Evolutionary conservation across 257 asterid genomes (phyloP).

Genomic region (Echites panduratus): DNA sequence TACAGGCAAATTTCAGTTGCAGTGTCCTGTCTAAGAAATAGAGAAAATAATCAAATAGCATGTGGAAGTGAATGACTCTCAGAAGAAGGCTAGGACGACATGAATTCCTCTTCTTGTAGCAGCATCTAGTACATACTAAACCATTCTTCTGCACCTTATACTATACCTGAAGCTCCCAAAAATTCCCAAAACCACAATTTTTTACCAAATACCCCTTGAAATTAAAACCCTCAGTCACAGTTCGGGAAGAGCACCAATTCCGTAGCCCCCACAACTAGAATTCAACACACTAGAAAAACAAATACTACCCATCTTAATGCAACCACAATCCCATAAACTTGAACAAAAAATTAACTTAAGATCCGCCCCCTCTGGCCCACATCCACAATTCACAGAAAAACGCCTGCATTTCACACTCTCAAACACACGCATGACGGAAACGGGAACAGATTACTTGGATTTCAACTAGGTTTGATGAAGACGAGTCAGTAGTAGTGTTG

Average conservation of each 20-base stretch:
- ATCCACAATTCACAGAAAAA: background rate
- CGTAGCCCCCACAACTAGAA: background rate
- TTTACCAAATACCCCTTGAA: background rate
- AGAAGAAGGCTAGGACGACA: background rate
- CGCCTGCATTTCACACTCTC: background rate
- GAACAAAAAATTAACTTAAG: background rate
- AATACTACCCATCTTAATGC: background rate
- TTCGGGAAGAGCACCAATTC: background rate
- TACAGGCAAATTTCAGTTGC: background rate
- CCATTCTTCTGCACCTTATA: background rate
- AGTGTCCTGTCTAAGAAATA: background rate
- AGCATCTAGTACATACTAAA: background rate
- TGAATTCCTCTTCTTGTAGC: background rate
- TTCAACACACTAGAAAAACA: background rate
- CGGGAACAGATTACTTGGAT: conserved; percentile 16
- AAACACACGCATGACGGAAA: background rate
- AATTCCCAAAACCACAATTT: background rate
- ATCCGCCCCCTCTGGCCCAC: background rate
- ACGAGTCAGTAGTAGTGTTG: conserved; percentile 3
- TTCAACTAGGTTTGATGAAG: conserved; percentile 19
- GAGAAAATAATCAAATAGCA: background rate
- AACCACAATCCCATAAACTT: conserved; percentile 8
- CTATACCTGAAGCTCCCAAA: conserved; percentile 1
- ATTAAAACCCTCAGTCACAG: background rate
- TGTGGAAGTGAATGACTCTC: background rate